Evolutionary conservation across 768 basidiomycete genomes (phyloP).

Genomic region (Kwoniella heveanensis): DNA sequence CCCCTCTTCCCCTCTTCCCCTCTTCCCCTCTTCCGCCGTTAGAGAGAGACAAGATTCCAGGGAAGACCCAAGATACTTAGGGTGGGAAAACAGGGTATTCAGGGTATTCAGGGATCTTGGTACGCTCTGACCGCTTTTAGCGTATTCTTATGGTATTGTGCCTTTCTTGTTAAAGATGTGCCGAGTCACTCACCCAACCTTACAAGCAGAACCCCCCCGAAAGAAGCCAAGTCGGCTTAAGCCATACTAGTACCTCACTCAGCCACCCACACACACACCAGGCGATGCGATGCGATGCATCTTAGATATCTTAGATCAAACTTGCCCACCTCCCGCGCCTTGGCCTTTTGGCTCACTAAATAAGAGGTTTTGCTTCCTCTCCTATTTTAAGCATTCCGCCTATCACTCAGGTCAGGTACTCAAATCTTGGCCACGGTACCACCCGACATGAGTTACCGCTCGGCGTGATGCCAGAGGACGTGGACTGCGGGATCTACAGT

Average conservation of each 20-base stretch:
- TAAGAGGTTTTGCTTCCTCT: constrained; percentile 1
- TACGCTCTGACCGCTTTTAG: not conserved
- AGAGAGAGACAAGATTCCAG: not conserved
- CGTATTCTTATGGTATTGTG: not conserved
- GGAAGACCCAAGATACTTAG: not conserved
- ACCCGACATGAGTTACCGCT: not conserved
- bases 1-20: not conserved
- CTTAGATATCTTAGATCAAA: too few species aligned
- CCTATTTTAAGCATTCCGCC: not conserved
- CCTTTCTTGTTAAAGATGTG: not conserved
- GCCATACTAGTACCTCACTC: not conserved
- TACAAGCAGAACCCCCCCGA: not conserved
- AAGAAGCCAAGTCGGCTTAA: constrained; percentile 3
- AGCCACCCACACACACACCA: not conserved
- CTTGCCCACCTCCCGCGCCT: too few species aligned
- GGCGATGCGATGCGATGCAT: too few species aligned
- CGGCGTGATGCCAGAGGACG: not conserved
- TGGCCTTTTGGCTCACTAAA: too few species aligned
- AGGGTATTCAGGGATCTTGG: not conserved
- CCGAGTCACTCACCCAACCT: not conserved
- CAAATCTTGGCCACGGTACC: not conserved
- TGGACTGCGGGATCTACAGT: too few species aligned
- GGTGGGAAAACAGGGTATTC: not conserved
- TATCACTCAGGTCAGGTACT: not conserved
- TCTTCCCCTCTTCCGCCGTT: too few species aligned